phyloP scores from a whole-genome alignment of 163 green algal species.

The Prototheca cutis region DNA sequence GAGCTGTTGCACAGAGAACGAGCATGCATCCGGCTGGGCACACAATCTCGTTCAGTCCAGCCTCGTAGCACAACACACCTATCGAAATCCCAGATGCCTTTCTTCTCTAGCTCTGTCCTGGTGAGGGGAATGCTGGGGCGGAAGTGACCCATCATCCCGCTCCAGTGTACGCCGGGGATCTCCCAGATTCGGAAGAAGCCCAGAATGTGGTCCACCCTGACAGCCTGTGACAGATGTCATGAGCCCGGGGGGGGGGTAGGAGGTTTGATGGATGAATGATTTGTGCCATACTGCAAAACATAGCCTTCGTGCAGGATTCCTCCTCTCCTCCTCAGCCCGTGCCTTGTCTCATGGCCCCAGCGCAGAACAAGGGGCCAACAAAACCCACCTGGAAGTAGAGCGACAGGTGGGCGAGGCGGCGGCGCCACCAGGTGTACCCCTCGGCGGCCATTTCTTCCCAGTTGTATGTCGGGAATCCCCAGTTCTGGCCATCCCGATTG shows the following conservation, averaged over 20 bases:
- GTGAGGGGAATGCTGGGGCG: constrained; percentile 63
- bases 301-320: too few relatives aligned
- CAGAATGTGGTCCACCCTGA: constrained; percentile 86
- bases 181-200: constrained; percentile 93
- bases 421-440: constrained; percentile 74
- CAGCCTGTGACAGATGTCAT: constrained; percentile 25
- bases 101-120: constrained; percentile 60
- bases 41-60: too few relatives aligned
- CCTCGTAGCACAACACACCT: constrained; percentile 19
- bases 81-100: constrained; percentile 82
- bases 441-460: constrained; percentile 89
- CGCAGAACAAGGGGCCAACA: too few relatives aligned
- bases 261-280: too few relatives aligned
- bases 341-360: too few relatives aligned
- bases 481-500: constrained; percentile 77
- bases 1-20: neutral
- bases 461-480: constrained; percentile 96
- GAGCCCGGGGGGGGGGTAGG: too few relatives aligned
- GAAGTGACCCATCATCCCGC: constrained; percentile 77
- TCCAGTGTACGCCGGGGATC: constrained; percentile 64
- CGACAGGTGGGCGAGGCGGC: constrained; percentile 56
- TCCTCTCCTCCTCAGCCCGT: too few relatives aligned
- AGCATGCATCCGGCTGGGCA: too few relatives aligned
- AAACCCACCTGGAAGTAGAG: constrained; percentile 82
- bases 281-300: too few relatives aligned